Conservation (phyloP, 2,329 filamentous ascomycete genomes). For the Phialophora tarda region DNA sequence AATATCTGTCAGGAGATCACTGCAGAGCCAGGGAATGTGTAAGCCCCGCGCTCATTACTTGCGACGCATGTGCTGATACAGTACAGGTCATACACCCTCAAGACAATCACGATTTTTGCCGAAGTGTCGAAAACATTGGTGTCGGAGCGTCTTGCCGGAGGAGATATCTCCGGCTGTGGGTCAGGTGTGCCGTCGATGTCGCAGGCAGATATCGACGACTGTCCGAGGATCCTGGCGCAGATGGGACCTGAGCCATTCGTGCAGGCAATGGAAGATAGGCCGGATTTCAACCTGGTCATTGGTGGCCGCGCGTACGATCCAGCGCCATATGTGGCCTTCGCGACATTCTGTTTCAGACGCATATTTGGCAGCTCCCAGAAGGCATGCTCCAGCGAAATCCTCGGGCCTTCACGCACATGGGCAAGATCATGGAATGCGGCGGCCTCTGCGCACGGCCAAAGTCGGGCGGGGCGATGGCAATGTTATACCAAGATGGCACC, state of each 20-base stretch:
- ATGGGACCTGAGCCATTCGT: slow-evolving; percentile 55
- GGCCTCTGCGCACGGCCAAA: slow-evolving; percentile 57
- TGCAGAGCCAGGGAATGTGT: slow-evolving; percentile 36
- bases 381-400: slow-evolving; percentile 36
- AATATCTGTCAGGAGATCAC: slow-evolving; percentile 49
- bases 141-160: slow-evolving; percentile 41
- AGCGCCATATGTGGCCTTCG: slow-evolving; percentile 50
- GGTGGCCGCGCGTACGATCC: slow-evolving; percentile 55
- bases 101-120: slow-evolving; percentile 31
- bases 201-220: slow-evolving; percentile 47
- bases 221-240: slow-evolving; percentile 51
- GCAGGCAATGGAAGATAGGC: slow-evolving; percentile 49
- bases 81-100: slow-evolving; percentile 1
- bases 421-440: slow-evolving; percentile 63
- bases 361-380: neutral
- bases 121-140: slow-evolving; percentile 47
- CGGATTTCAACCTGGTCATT: slow-evolving; percentile 56
- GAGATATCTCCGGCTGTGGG: slow-evolving; percentile 45
- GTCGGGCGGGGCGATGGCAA: slow-evolving; percentile 50
- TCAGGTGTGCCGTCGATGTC: slow-evolving; percentile 50
- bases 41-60: neutral
- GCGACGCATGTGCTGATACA: slow-evolving; percentile 30
- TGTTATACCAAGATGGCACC: slow-evolving; percentile 49
- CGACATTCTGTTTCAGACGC: slow-evolving; percentile 38
- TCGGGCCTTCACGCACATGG: slow-evolving; percentile 58